Base-by-base conservation (phyloP, 1,139 yeast species). In the Blastobotrys aristatus region DNA sequence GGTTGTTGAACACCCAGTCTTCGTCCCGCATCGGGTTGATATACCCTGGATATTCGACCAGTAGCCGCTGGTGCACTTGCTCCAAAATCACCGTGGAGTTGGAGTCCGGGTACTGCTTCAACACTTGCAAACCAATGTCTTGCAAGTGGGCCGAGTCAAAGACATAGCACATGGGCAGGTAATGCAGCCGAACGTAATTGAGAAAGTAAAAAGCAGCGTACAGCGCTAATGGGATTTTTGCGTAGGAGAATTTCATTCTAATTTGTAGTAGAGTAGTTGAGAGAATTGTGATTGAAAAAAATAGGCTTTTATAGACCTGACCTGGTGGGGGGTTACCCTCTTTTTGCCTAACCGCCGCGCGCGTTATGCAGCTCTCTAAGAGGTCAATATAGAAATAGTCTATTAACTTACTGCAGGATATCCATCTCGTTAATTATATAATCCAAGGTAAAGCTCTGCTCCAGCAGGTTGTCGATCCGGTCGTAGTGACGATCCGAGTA, bases 1-100 rank as follows among this genome's bases (percentile, higher is more conserved):
- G 98, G 61, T 88, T 89, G 76, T 90, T 92, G 77, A 82, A 90
- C 46, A 92, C 82, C 97, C 97, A 92, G 58, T 89, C 92, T 44
- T 85, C 84, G 49, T 75, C 74, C 62, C 81, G 78, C 58, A 84
- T 73, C 53, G 79, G 80, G 64, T 84, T 86, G 66, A 89, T 77
- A 55, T 76, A 64, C 20, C 79, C 78, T 20, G 88, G 87, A 63
- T 90, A 92, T 48, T 74, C 78, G 1, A 67, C 73, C 58, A 81
- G 74, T 55, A 92, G 66, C 44, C 71, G 73, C 1, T 75, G 75
- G 27, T 87, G 78, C 53, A 92, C 72, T 32, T 77, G 82, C 22
- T 69, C 63, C 70, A 92, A 73, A 46, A 77, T 69, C 30, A 76
- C 82, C 2, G 86, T 76, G 35, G 84, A 74, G 57, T 81, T 80